Percentiles rank a stretch among this genome's conserved stretches.
phyloP scores from a whole-genome alignment of 768 basidiomycete genomes.

The Antrodiella citrinella region DNA sequence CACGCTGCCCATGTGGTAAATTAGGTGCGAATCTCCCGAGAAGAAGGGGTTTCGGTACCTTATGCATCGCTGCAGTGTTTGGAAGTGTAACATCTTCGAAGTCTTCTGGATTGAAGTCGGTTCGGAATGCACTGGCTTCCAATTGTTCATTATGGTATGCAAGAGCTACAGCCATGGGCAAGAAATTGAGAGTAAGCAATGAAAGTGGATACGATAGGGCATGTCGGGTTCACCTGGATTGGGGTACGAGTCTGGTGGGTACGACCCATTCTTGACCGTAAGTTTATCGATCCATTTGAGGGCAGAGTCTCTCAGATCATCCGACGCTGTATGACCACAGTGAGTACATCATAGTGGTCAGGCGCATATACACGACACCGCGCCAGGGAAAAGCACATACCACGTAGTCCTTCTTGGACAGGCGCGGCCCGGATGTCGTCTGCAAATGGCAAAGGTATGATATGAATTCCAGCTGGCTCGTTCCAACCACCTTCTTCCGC shows the following conservation, averaged over 20 bases:
- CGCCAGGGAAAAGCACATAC: constrained; percentile 28
- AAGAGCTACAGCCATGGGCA: constrained; percentile 42
- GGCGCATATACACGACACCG: not conserved
- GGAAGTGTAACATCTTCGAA: constrained; percentile 83
- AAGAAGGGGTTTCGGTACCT: no score
- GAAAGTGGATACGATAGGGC: not conserved
- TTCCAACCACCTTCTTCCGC: constrained; percentile 63
- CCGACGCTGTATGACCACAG: constrained; percentile 42
- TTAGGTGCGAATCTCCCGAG: not conserved
- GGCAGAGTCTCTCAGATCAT: constrained; percentile 60
- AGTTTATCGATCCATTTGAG: constrained; percentile 72
- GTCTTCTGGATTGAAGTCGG: constrained; percentile 70
- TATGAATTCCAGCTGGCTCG: constrained; percentile 86
- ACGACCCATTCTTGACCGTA: constrained; percentile 67
- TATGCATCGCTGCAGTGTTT: constrained; percentile 68
- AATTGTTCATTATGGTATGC: constrained; percentile 86
- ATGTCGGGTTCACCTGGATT: constrained; percentile 65
- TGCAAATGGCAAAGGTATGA: constrained; percentile 88
- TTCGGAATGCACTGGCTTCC: constrained; percentile 87
- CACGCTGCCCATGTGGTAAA: constrained; percentile 39
- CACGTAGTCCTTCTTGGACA: constrained; percentile 54
- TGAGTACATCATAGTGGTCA: constrained; percentile 1
- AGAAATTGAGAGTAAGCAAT: not conserved
- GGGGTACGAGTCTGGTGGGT: constrained; percentile 83
- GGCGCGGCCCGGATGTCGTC: constrained; percentile 87